phyloP scores from a whole-genome alignment of 768 basidiomycete genomes.

The Termitomyces sp. region DNA sequence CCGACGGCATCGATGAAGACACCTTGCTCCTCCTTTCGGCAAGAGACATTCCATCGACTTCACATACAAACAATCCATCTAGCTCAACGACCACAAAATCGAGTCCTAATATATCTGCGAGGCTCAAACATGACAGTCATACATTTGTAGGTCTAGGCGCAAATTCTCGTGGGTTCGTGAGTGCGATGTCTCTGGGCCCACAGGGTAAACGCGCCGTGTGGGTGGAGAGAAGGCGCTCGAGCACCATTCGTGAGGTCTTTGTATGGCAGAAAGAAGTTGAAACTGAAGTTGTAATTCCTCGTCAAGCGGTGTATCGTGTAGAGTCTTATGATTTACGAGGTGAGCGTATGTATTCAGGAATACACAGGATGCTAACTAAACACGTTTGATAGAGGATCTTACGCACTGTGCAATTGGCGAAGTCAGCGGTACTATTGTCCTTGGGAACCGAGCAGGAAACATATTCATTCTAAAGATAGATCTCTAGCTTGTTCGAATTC shows the following conservation, averaged over 20 bases:
- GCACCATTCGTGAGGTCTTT: constrained; percentile 39
- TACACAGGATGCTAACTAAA: neutral
- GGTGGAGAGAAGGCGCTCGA: constrained; percentile 47
- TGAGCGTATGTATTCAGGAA: constrained; percentile 9
- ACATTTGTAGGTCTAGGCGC: neutral
- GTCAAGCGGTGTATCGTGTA: constrained; percentile 26
- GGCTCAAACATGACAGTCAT: neutral
- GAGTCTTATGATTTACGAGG: constrained; percentile 40
- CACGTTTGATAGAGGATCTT: constrained; percentile 34
- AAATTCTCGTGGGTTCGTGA: constrained; percentile 44
- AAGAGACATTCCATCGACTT: neutral
- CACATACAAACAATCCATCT: neutral
- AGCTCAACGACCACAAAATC: neutral
- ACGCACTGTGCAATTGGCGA: constrained; percentile 45
- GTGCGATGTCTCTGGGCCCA: constrained; percentile 42
- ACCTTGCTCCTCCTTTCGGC: constrained; percentile 7
- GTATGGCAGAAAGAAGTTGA: constrained; percentile 30
- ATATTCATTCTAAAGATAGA: constrained; percentile 28
- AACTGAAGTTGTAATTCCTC: constrained; percentile 20
- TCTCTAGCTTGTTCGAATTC: neutral
- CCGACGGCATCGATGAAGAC: constrained; percentile 16
- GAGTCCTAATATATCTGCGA: neutral
- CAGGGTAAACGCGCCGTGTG: constrained; percentile 52
- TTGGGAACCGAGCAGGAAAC: constrained; percentile 39
- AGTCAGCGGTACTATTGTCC: constrained; percentile 36